phyloP scores from a whole-genome alignment of 495 filamentous ascomycete genomes.

The Aspergillus olivimuriae region DNA sequence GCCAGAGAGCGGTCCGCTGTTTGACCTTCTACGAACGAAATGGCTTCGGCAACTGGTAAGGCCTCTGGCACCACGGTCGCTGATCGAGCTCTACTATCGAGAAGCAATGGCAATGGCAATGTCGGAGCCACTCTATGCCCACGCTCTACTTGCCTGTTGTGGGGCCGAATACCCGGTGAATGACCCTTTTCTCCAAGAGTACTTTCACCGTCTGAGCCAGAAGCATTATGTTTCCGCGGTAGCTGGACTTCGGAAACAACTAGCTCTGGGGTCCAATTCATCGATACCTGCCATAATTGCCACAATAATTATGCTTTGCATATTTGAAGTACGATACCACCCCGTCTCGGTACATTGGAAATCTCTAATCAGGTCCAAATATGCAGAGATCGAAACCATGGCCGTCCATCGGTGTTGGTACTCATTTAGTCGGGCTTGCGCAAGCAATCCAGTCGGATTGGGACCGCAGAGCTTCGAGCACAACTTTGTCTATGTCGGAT shows the following conservation, averaged over 20 bases:
- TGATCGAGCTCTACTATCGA: conserved; percentile 9
- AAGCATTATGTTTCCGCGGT: conserved; percentile 14
- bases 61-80: conserved; percentile 4
- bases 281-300: conserved; percentile 4
- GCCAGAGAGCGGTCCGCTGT: conserved; percentile 8
- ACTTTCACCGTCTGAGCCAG: conserved; percentile 7
- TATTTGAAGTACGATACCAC: conserved; percentile 12
- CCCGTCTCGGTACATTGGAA: background rate
- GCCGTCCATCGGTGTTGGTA: conserved; percentile 9
- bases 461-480: background rate
- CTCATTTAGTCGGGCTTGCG: conserved; percentile 17
- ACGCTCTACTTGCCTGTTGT: conserved; percentile 20
- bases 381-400: conserved; percentile 12
- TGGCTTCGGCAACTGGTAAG: conserved; percentile 17
- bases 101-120: conserved; percentile 12
- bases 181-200: background rate
- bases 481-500: background rate
- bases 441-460: conserved; percentile 12
- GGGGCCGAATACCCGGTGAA: conserved; percentile 17
- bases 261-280: background rate
- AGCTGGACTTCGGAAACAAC: conserved; percentile 4
- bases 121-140: conserved; percentile 12
- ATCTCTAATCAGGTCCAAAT: background rate
- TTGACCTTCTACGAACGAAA: conserved; percentile 13
- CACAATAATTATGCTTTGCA: conserved; percentile 18